Conservation (phyloP, 106 monocot species). For the Hemerocallis citrina region DNA sequence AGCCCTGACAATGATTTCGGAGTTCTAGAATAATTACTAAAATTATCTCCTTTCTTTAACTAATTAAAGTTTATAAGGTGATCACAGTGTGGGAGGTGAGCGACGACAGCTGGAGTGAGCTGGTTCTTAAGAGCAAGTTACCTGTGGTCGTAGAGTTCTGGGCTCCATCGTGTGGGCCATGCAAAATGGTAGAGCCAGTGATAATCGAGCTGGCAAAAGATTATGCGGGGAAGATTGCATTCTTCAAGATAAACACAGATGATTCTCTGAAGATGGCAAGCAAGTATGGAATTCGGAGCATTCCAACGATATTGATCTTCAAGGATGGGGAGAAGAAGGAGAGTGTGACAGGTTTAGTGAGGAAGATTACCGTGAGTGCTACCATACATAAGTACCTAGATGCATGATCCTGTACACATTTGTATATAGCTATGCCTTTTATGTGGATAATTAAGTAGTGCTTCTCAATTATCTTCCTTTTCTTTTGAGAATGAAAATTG, state of each 20-base stretch:
- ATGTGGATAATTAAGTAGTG: no score
- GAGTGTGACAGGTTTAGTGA: conserved; percentile 48
- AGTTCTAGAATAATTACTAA: background rate
- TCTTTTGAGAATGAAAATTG: no score
- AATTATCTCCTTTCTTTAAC: background rate
- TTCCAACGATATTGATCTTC: conserved; percentile 59
- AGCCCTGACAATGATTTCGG: background rate
- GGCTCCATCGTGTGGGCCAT: conserved; percentile 79
- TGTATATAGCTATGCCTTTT: no score
- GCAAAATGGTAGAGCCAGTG: conserved; percentile 47
- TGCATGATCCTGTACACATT: no score
- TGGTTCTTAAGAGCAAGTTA: conserved; percentile 16
- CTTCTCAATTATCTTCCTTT: no score
- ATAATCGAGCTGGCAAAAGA: conserved; percentile 49
- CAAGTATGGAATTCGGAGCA: conserved; percentile 51
- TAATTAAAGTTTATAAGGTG: background rate
- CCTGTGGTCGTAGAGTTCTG: conserved; percentile 59
- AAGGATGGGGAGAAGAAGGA: conserved; percentile 60
- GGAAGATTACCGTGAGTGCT: conserved; percentile 28
- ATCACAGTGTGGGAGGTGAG: conserved; percentile 31
- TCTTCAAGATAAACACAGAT: conserved; percentile 67
- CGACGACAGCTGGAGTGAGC: conserved; percentile 31
- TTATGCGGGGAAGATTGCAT: conserved; percentile 42
- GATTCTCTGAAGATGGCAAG: conserved; percentile 47
- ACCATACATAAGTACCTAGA: conserved; percentile 48